Evolutionary conservation across 345 rosid species (phyloP).

Genomic region (Hypericum perforatum): DNA sequence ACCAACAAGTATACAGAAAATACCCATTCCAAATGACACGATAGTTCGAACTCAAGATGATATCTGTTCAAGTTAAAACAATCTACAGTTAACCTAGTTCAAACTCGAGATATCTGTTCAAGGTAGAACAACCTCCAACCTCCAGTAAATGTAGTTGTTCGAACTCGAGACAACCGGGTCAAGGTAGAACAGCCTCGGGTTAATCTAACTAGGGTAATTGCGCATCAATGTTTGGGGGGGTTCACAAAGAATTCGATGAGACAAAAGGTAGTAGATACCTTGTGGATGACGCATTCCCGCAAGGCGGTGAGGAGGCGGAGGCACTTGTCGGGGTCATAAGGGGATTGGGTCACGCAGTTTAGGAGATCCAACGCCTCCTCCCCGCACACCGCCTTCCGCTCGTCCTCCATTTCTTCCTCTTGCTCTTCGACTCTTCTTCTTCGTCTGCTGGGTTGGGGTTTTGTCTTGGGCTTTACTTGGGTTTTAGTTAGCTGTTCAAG

Average conservation of each 20-base stretch:
- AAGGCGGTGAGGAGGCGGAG: constrained; percentile 41
- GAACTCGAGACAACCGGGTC: too few relatives aligned
- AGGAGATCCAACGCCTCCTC: constrained; percentile 63
- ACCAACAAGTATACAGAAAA: too few relatives aligned
- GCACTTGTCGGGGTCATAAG: constrained; percentile 61
- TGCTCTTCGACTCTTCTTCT: not conserved
- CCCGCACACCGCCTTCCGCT: constrained; percentile 37
- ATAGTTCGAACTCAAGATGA: too few relatives aligned
- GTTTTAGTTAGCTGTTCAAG: too few relatives aligned
- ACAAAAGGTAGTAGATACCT: constrained; percentile 31
- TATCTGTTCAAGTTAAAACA: too few relatives aligned
- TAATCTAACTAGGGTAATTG: not conserved
- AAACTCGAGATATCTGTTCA: too few relatives aligned
- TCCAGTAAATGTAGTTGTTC: too few relatives aligned
- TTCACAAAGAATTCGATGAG: not conserved
- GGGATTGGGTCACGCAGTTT: constrained; percentile 65
- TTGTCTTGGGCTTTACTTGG: too few relatives aligned
- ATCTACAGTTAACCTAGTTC: too few relatives aligned
- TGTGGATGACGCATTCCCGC: constrained; percentile 53
- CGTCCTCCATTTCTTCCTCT: constrained; percentile 28
- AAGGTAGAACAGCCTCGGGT: too few relatives aligned
- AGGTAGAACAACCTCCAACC: too few relatives aligned
- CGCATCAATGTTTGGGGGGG: not conserved
- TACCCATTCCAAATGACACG: too few relatives aligned
- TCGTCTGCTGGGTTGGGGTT: not conserved